Evolutionary conservation across 495 filamentous ascomycete species (phyloP), one percentile per base, ranked within the genome.

Genomic region (Xylaria grammica): DNA sequence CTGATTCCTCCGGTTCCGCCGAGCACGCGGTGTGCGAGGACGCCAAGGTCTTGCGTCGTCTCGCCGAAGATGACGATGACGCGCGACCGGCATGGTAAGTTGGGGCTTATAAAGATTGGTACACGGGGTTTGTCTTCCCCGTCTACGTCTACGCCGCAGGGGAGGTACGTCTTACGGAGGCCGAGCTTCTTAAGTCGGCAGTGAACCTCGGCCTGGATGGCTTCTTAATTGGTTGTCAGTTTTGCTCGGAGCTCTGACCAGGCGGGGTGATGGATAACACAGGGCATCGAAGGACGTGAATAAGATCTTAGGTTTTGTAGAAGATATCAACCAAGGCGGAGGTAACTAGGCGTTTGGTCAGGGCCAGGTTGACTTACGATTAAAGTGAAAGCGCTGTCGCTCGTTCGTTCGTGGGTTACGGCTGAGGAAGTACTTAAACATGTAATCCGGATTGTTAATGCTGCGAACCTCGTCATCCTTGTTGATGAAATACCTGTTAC

Each of bases 31-130:
- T 90, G 89, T 6, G 91, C 84, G 67, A 91, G 86, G 54, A 94
- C 78, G 3, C 91, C 92, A 3, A 95, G 79, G 56, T 94, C 88
- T 69, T 96, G 90, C 11, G 60, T 65, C 1, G 81, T 71, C 62
- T 94, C 89, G 62, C 90, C 89, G 66, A 96, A 83, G 58, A 95
- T 78, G 57, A 97, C 73, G n/a, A 96, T 76, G 10, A 96, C 77
- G 13, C 90, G 87, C 20, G 82, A 82, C 29, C 84, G 86, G n/a
- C 67, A 71, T 36, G 74, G 65, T 8, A 96, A 70, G 56, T 89
- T 81, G 36, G 73, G 19, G 15, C 87, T 86, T 48, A 86, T 70
- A 69, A 91, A 81, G 72, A 99, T 91, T 0, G 87, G 85, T 30
- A 92, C 78, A 66, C 91, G 85, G 2, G 89, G 85, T 4, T 83